phyloP scores from a whole-genome alignment of 371 early-diverging fungal genomes.

The Mortierella sp. region DNA sequence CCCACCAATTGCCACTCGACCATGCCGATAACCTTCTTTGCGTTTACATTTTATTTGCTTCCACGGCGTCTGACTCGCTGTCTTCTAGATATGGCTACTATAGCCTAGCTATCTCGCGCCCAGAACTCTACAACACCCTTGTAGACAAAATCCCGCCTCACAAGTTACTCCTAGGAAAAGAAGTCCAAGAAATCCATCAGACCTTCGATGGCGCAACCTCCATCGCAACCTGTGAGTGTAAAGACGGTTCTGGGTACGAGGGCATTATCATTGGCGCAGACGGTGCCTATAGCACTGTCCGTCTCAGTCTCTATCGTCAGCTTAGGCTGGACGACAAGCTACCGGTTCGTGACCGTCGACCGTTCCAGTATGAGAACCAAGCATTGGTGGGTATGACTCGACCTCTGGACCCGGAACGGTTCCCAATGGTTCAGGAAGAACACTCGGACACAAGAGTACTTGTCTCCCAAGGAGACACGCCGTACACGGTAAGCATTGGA shows the following conservation, averaged over 20 bases:
- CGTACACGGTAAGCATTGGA: conserved; percentile 23
- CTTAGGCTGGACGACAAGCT: neutral
- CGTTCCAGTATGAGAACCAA: conserved; percentile 14
- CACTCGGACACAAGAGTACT: conserved; percentile 23
- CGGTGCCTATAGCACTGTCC: conserved; percentile 1
- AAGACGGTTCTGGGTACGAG: neutral
- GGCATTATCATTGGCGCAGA: neutral
- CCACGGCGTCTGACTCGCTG: too few species aligned
- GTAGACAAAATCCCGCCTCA: conserved; percentile 22
- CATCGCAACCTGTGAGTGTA: neutral
- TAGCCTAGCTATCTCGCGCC: conserved; percentile 26
- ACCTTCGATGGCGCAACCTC: conserved; percentile 6
- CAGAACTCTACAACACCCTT: conserved; percentile 40
- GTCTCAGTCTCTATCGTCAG: neutral
- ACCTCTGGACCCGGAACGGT: conserved; percentile 24
- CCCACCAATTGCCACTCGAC: too few species aligned
- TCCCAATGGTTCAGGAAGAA: conserved; percentile 7
- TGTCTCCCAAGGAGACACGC: conserved; percentile 20
- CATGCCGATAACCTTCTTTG: too few species aligned
- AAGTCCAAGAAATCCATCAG: conserved; percentile 20
- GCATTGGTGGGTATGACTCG: conserved; percentile 38
- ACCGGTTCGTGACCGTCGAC: conserved; percentile 4
- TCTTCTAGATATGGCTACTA: conserved; percentile 28
- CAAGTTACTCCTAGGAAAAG: conserved; percentile 33
- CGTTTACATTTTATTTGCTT: too few species aligned